Evolutionary conservation across 192 early-diverging fungal species (phyloP).

Genomic region (Backusella morwellensis): DNA sequence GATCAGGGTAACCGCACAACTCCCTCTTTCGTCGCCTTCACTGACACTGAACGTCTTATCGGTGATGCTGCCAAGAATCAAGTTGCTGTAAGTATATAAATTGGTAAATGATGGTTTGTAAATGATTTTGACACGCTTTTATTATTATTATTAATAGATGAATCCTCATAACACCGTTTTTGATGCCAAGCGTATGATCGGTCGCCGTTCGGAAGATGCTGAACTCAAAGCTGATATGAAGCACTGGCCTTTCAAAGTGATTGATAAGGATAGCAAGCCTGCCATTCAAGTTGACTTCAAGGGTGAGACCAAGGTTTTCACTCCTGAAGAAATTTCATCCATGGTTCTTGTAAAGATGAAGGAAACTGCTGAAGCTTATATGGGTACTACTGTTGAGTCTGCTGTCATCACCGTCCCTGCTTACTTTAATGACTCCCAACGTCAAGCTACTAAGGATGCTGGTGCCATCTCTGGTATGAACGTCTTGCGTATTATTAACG

Average conservation of each 20-base stretch:
- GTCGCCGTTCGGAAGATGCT: slow-evolving; percentile 82
- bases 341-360: slow-evolving; percentile 98
- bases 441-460: slow-evolving; percentile 94
- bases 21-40: slow-evolving; percentile 97
- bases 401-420: slow-evolving; percentile 97
- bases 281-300: slow-evolving; percentile 89
- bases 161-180: slow-evolving; percentile 98
- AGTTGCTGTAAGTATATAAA: slow-evolving; percentile 57
- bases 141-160: slow-evolving; percentile 45
- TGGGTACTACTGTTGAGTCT: slow-evolving; percentile 81
- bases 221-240: slow-evolving; percentile 99
- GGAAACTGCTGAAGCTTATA: slow-evolving; percentile 86
- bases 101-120: neutral
- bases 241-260: slow-evolving; percentile 93
- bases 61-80: slow-evolving; percentile 99
- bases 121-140: neutral
- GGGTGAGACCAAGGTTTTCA: slow-evolving; percentile 94
- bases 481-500: slow-evolving; percentile 93
- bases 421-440: slow-evolving; percentile 97
- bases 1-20: slow-evolving; percentile 99
- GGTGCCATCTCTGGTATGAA: slow-evolving; percentile 86
- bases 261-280: slow-evolving; percentile 86
- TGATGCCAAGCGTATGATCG: slow-evolving; percentile 97
- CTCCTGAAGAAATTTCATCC: slow-evolving; percentile 96
- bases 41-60: slow-evolving; percentile 94